Percentiles rank a stretch among this genome's conserved stretches.
phyloP scores from a whole-genome alignment of 331 rosid species.

The Acacia pycnantha region DNA sequence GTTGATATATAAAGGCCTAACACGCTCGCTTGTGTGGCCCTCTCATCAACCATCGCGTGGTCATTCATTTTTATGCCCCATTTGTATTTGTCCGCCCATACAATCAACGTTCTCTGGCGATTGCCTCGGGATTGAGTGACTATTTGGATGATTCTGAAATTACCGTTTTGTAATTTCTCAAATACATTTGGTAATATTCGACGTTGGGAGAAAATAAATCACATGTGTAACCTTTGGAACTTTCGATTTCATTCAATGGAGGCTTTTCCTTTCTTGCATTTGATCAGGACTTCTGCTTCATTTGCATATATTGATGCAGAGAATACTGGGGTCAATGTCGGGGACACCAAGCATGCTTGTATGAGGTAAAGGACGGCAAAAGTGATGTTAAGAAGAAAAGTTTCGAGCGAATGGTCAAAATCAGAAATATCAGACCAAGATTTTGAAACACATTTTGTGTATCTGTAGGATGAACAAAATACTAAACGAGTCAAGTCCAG shows the following conservation, averaged over 20 bases:
- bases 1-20: neutral
- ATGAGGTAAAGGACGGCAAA: neutral
- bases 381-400: neutral
- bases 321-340: neutral
- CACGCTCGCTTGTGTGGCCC: neutral
- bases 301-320: neutral
- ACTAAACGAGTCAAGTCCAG: constrained; percentile 22
- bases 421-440: neutral
- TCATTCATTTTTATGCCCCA: neutral
- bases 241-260: neutral
- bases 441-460: neutral
- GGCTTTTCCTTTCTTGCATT: neutral
- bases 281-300: neutral
- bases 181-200: too few relatives aligned
- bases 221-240: neutral
- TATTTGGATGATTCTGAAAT: too few relatives aligned
- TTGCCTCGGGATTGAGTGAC: too few relatives aligned
- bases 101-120: too few relatives aligned
- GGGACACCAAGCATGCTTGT: neutral
- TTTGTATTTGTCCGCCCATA: neutral
- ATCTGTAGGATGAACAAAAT: neutral
- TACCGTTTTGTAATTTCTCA: too few relatives aligned
- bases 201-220: too few relatives aligned
- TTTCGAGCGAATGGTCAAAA: neutral
- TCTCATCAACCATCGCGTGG: constrained; percentile 22